phyloP scores from a whole-genome alignment of 1,139 yeast species.

The Magnusiomyces magnusii region DNA sequence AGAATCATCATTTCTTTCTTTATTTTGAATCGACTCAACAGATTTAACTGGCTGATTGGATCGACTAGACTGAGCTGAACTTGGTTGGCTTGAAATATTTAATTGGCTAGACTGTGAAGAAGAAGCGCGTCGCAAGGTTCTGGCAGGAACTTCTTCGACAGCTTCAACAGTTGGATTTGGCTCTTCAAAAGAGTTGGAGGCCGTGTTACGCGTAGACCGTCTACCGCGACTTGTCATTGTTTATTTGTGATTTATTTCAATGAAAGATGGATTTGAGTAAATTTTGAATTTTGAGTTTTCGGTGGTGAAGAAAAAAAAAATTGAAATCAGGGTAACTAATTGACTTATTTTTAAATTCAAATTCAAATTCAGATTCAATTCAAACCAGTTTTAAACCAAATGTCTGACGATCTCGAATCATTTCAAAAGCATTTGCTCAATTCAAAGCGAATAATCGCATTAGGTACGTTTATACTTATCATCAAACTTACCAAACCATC shows the following conservation, averaged over 20 bases:
- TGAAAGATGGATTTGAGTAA: neutral
- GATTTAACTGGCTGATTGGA: too few relatives aligned
- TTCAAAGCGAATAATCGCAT: constrained; percentile 55
- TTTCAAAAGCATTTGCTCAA: constrained; percentile 50
- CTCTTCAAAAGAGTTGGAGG: neutral
- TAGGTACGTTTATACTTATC: constrained; percentile 36
- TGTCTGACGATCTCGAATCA: constrained; percentile 33
- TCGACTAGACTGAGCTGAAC: too few relatives aligned
- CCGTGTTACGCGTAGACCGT: constrained; percentile 5
- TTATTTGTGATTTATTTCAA: neutral
- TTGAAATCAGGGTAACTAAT: too few relatives aligned
- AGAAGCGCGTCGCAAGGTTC: constrained; percentile 3
- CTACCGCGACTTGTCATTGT: constrained; percentile 3
- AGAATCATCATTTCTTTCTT: constrained; percentile 5
- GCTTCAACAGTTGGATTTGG: neutral
- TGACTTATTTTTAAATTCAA: too few relatives aligned
- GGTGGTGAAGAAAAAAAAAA: too few relatives aligned
- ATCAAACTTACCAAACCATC: too few relatives aligned
- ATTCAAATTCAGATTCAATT: too few relatives aligned
- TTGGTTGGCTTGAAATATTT: too few relatives aligned
- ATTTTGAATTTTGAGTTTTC: too few relatives aligned
- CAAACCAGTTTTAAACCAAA: neutral
- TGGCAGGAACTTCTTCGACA: constrained; percentile 1
- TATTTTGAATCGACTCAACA: too few relatives aligned
- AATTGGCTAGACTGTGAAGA: neutral